phyloP scores from a whole-genome alignment of 352 stramenopile genomes.

The Phytophthora uliginosa region DNA sequence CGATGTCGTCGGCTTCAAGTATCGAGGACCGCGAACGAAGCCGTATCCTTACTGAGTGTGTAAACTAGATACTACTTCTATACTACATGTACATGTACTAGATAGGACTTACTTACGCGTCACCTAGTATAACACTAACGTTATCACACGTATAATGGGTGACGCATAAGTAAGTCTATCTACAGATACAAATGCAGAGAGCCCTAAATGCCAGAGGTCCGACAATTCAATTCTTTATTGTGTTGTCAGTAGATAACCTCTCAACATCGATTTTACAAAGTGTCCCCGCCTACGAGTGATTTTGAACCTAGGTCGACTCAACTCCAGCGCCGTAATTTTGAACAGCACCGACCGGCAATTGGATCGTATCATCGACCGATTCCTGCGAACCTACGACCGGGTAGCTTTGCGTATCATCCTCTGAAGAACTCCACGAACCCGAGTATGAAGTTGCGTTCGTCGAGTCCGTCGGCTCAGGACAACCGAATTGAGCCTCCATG shows the following conservation, averaged over 20 bases:
- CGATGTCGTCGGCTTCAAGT: not conserved
- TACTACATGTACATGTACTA: no score
- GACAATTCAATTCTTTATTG: not conserved
- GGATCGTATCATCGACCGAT: slow-evolving; percentile 25
- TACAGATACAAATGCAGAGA: no score
- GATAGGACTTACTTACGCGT: no score
- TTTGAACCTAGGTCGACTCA: not conserved
- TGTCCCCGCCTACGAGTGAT: no score
- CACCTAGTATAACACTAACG: no score
- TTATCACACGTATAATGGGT: no score
- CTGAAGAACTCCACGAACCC: not conserved
- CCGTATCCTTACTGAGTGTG: no score
- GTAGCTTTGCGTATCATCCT: not conserved
- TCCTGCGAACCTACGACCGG: not conserved
- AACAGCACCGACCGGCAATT: slow-evolving; percentile 5
- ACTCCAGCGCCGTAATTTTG: not conserved
- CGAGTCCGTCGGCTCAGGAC: slow-evolving; percentile 28
- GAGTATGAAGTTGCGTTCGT: slow-evolving; percentile 11
- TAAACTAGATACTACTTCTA: no score
- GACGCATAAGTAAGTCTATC: no score
- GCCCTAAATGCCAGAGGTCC: not conserved
- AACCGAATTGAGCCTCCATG: slow-evolving; percentile 50
- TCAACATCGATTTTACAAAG: not conserved
- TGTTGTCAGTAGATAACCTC: not conserved
- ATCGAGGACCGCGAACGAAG: no score